These are phyloP conservation scores for Malus hybrid DNA, from an alignment of 331 rosid genomes.

Conservation along the genomic window DNA sequence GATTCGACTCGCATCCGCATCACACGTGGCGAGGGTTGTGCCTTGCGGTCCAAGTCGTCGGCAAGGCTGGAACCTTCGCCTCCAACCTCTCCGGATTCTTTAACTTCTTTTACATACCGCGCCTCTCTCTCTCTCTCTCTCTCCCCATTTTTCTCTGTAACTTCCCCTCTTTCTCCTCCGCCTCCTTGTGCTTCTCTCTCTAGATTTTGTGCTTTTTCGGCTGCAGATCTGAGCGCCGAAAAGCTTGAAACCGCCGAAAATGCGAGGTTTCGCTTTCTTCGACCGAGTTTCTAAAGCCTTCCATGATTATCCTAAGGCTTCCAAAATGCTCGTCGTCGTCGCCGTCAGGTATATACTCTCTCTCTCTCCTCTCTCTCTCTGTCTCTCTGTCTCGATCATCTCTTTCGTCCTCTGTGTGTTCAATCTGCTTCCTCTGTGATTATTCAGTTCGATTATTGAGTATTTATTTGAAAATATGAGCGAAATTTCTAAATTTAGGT, in stretches of 20 bases:
- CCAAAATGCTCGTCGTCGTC: constrained; percentile 52
- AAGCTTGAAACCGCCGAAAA: background rate
- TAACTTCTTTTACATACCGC: background rate
- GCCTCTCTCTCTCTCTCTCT: background rate
- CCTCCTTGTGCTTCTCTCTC: background rate
- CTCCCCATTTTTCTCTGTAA: background rate
- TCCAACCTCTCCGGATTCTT: constrained; percentile 21
- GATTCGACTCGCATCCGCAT: background rate
- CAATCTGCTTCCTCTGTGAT: too few relatives aligned
- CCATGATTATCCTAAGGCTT: constrained; percentile 36
- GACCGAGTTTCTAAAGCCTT: constrained; percentile 41
- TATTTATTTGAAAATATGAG: background rate
- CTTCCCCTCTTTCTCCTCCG: background rate
- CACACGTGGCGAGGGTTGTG: constrained; percentile 21
- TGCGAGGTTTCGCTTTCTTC: constrained; percentile 34
- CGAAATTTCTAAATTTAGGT: background rate
- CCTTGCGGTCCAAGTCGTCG: constrained; percentile 33
- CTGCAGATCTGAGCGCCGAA: constrained; percentile 8
- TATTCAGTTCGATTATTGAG: background rate
- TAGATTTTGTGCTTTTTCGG: background rate
- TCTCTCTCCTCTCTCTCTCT: background rate
- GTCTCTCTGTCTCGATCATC: background rate
- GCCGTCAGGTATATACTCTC: constrained; percentile 47
- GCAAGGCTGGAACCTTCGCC: constrained; percentile 3
- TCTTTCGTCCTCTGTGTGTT: background rate